A percentile compares a stretch with the other conserved stretches of the same genome.
These are phyloP conservation scores for Cladosporium sp. DNA, from an alignment of 2,329 filamentous ascomycete species.

Conservation along the genomic window DNA sequence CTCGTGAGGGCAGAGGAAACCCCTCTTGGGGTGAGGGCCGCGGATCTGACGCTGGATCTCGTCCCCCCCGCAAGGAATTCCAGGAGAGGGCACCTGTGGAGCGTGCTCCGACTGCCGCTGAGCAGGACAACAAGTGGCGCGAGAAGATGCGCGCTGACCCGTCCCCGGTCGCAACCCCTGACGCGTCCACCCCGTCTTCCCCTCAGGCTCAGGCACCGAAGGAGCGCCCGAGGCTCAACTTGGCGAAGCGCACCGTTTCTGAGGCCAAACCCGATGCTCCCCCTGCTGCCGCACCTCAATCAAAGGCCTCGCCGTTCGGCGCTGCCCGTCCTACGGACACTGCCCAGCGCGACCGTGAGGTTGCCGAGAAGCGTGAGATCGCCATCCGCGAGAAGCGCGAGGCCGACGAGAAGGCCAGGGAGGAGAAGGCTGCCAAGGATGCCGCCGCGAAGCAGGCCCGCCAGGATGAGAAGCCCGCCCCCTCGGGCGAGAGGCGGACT, in stretches of 20 bases:
- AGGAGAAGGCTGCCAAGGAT: conserved; percentile 54
- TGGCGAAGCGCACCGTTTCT: conserved; percentile 84
- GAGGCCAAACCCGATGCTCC: conserved; percentile 53
- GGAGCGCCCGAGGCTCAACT: conserved; percentile 73
- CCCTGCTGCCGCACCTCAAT: conserved; percentile 43
- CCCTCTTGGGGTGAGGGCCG: conserved; percentile 67
- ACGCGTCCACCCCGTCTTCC: conserved; percentile 68
- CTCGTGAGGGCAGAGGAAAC: conserved; percentile 57
- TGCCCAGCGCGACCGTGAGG: conserved; percentile 75
- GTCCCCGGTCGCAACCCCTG: conserved; percentile 61
- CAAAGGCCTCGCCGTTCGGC: conserved; percentile 90
- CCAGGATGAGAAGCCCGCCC: conserved; percentile 33
- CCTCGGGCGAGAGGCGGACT: conserved; percentile 19
- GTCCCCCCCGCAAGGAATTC: conserved; percentile 73
- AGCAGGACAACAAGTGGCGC: conserved; percentile 91
- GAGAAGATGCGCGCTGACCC: conserved; percentile 81
- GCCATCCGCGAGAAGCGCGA: conserved; percentile 76
- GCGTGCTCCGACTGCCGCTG: conserved; percentile 75
- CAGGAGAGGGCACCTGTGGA: conserved; percentile 57
- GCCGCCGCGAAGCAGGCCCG: conserved; percentile 52
- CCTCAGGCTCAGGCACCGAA: conserved; percentile 58
- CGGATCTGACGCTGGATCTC: conserved; percentile 64
- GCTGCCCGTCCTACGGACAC: conserved; percentile 93
- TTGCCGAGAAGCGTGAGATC: conserved; percentile 79
- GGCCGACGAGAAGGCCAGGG: conserved; percentile 77